Evolutionary conservation across 2,329 filamentous ascomycete genomes (phyloP).

Genomic region (Trichoderma pleuroti): DNA sequence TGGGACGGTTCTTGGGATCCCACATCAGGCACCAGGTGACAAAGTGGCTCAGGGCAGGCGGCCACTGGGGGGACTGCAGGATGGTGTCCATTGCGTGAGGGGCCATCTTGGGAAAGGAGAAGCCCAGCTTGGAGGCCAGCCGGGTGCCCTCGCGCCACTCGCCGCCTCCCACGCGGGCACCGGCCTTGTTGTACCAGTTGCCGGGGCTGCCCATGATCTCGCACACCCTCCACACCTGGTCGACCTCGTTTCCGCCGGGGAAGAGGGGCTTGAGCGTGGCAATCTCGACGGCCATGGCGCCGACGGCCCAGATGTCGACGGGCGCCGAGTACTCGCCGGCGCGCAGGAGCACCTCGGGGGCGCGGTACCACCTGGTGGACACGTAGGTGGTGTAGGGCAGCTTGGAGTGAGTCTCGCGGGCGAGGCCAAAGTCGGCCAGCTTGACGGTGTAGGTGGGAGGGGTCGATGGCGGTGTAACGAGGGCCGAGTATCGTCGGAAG

Average conservation of each 20-base stretch:
- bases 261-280: slow-evolving; percentile 95
- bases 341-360: slow-evolving; percentile 87
- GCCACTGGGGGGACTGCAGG: slow-evolving; percentile 87
- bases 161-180: slow-evolving; percentile 81
- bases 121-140: slow-evolving; percentile 91
- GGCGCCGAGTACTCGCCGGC: slow-evolving; percentile 96
- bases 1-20: slow-evolving; percentile 90
- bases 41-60: slow-evolving; percentile 79
- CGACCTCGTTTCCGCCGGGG: slow-evolving; percentile 95
- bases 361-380: slow-evolving; percentile 96
- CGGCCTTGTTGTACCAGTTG: slow-evolving; percentile 94
- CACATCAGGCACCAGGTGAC: slow-evolving; percentile 99
- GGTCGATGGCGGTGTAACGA: slow-evolving; percentile 92
- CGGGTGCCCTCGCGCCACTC: slow-evolving; percentile 96
- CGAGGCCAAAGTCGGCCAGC: slow-evolving; percentile 96
- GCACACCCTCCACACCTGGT: slow-evolving; percentile 97
- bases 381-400: slow-evolving; percentile 97
- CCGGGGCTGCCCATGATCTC: slow-evolving; percentile 99
- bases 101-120: slow-evolving; percentile 99
- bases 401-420: slow-evolving; percentile 95
- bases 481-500: slow-evolving; percentile 86
- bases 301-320: slow-evolving; percentile 97
- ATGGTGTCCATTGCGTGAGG: slow-evolving; percentile 96
- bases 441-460: slow-evolving; percentile 94
- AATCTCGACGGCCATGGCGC: slow-evolving; percentile 97